A percentile compares a stretch with the other conserved stretches of the same genome.
Conservation (phyloP, 495 filamentous ascomycete species). For the Penicillium bovifimosum region DNA sequence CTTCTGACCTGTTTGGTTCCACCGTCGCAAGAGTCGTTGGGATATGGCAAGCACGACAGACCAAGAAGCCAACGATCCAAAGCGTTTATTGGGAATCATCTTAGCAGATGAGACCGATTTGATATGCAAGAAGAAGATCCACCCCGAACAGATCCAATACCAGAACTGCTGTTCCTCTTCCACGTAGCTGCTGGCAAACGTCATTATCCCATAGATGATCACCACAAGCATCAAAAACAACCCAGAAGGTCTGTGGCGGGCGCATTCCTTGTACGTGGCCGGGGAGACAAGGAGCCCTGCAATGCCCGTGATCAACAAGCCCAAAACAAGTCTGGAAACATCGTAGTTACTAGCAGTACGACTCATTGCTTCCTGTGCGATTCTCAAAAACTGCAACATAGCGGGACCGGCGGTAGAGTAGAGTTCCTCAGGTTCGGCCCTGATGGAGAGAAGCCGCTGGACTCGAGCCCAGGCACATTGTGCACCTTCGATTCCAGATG, state of each 20-base stretch:
- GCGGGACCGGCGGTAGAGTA: constrained; percentile 18
- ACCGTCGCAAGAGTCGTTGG: constrained; percentile 63
- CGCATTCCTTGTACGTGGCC: constrained; percentile 18
- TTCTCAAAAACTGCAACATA: constrained; percentile 53
- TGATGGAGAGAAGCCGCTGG: constrained; percentile 13
- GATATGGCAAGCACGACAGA: constrained; percentile 28
- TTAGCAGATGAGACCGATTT: constrained; percentile 33
- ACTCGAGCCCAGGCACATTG: constrained; percentile 59
- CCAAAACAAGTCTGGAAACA: constrained; percentile 51
- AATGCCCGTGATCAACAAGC: constrained; percentile 44
- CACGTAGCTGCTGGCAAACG: constrained; percentile 97
- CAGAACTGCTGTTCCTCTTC: constrained; percentile 98
- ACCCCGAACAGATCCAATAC: constrained; percentile 84
- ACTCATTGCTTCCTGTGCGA: constrained; percentile 72
- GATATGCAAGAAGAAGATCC: constrained; percentile 61
- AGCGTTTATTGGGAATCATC: neutral
- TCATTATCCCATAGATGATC: constrained; percentile 70
- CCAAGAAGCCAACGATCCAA: neutral
- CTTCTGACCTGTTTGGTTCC: constrained; percentile 98
- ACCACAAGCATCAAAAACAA: constrained; percentile 33
- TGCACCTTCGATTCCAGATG: constrained; percentile 51
- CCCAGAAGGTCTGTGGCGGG: constrained; percentile 18
- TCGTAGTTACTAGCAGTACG: constrained; percentile 89
- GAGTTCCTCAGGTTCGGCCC: neutral
- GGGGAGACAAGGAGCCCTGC: constrained; percentile 36